Conservation (phyloP, 257 asterid species). For the Solanum clarkiae region DNA sequence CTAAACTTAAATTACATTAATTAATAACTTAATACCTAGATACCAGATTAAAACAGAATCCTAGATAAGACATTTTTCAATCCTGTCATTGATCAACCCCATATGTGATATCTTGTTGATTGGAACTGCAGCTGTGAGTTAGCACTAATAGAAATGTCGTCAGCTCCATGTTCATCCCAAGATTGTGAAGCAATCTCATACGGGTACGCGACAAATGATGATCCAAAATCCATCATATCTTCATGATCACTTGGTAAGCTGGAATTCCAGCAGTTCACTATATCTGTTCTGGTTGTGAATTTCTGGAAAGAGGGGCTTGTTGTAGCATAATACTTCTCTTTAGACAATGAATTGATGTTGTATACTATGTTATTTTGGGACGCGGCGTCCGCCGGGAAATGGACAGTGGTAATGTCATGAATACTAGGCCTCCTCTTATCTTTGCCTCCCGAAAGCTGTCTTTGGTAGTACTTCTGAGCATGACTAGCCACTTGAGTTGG, state of each 20-base stretch:
- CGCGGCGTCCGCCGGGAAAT: constrained; percentile 4
- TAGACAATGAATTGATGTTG: neutral
- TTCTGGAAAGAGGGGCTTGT: constrained; percentile 13
- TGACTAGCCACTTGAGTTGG: constrained; percentile 96
- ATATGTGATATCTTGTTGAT: neutral
- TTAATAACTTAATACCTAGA: neutral
- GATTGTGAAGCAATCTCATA: neutral
- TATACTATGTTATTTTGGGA: constrained; percentile 1
- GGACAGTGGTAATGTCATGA: constrained; percentile 58
- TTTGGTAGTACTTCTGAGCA: constrained; percentile 77
- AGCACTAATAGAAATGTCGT: neutral
- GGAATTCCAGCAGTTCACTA: neutral
- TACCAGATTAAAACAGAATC: neutral
- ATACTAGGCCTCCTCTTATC: constrained; percentile 79
- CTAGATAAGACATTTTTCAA: neutral
- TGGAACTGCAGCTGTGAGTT: neutral
- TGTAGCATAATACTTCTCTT: neutral
- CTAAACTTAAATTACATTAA: neutral
- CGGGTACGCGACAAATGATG: neutral
- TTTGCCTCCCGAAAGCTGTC: constrained; percentile 54
- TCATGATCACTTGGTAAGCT: constrained; percentile 13
- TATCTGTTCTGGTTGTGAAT: neutral
- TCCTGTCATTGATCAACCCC: neutral
- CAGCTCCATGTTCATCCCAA: neutral
- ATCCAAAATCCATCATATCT: constrained; percentile 25